Evolutionary conservation across 441 rosid species (phyloP), one percentile per base, ranked within the genome.

Genomic region (Syzygium syzygioides): DNA sequence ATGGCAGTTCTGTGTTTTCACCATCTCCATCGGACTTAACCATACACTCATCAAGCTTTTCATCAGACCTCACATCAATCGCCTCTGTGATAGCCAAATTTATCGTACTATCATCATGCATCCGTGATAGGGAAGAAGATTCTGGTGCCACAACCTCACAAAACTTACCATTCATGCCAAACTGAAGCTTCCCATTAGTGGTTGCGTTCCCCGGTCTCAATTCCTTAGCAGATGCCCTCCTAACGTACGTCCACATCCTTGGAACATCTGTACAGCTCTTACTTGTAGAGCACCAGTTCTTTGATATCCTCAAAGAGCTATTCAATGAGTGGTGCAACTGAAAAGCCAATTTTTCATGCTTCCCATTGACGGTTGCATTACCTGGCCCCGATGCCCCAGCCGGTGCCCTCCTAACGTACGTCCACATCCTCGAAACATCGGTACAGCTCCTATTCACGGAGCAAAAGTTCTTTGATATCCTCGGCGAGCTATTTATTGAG

Each of bases 231-330:
- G 83, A 50, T 50, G 48, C 45, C 64, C 68, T 86, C 66, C 57
- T 90, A 85, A 57, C 62, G 18, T 45, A 30, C 6, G 86, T 86
- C 52, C 7, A 10, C 57, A 86, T 86, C 89, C 84, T 89, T 6
- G 37, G 87, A 57, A 87, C 84, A 85, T 41, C 87, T 48, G 84
- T 83, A 37, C 88, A 28, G 71, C 50, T 79, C 37, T 86, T 66
- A 64, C 87, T 64, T 50, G 48, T 87, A 10, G 86, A 59, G 87
- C 55, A 28, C 60, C 87, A 88, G 89, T 89, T 91, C 88, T 71
- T 89, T 9, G 90, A 92, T 86, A 92, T 86, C 88, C 90, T 89
- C 2, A 90, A 88, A 5, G 93, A 89, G 87, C 92, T 88, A 91
- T 90, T 92, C 89, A 91, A 85, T 12, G 89, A 86, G 57, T 55